Evolutionary conservation across 805 yeast species (phyloP), one percentile per base, ranked within the genome.

Genomic region (Monosporozyma yasuniensis): DNA sequence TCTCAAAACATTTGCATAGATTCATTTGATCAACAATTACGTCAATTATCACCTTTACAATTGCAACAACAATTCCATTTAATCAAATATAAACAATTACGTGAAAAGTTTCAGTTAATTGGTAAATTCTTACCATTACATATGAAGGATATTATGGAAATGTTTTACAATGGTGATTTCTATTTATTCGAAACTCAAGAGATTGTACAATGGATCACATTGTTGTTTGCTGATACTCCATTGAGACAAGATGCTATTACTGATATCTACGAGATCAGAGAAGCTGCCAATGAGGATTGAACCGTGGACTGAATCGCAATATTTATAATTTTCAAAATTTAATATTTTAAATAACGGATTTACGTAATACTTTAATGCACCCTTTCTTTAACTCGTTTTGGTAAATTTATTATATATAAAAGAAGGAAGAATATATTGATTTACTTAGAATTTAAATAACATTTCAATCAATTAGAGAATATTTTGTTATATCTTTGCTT

Each of bases 261-360:
- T 18, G 75, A 72, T 35, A 67, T 72, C 39, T 49, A 52, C n/a
- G 75, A 71, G 43, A 67, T 72, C 37, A 61, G 66, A 22, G 79
- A 72, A 52, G 77, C 80, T 5, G 76, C 86, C 14, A 78, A 74
- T 0, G 66, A 54, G 14, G 62, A 55, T 35, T 45, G 28, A 47
- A 16, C 18, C 16, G 8, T 4, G 16, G 25, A 14, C 6, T 11
- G 4, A 19, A 5, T 37, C 3, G 16, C 23, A 22, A 9, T 18
- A 16, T 34, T 3, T n/a, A 7, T 12, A n/a, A 14, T 34, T 34
- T 34, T 14, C 16, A 18, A 37, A 18, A 37, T n/a, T n/a, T n/a
- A n/a, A n/a, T n/a, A n/a, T n/a, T 37, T 28, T 34, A 41, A 21
- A 21, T 23, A 21, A 3, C 11, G 32, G 30, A 41, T 19, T 42